Base-by-base conservation (phyloP, 2,329 filamentous ascomycete species). In the Penicillium sp. region DNA sequence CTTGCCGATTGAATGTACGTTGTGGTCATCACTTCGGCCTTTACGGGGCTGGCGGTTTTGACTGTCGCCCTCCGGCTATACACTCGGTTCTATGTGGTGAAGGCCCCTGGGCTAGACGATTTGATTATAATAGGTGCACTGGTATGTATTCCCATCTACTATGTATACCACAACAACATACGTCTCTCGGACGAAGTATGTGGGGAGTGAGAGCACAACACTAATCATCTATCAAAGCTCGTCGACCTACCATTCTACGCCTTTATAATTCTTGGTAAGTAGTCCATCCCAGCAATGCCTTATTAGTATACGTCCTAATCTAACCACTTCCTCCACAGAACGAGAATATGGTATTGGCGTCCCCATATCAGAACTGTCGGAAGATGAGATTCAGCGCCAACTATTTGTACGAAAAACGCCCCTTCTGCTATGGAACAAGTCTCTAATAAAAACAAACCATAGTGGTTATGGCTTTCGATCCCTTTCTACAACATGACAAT, bases 401-500 rank as follows among this genome's bases (percentile, higher is more conserved):
- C 29, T 70, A 39, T 66, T 59, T 41, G 70, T 70, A 66, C 39
- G 56, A 53, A 8, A 13, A n/a, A n/a, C 19, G 2, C 0, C 38
- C n/a, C n/a, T n/a, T 5, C 17, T 7, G n/a, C 1, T 3, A 4
- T 27, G 27, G 15, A 9, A 27, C 21, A 41, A 23, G 8, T 6
- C 23, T 21, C 27, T 39, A 29, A 38, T 60, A 13, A 36, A 47
- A 4, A 1, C n/a, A 1, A 6, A 7, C 1, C 13, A 23, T 29
- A 73, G 70, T 66, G 63, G 21, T 64, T 73, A 29, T 73, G 66
- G 64, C 53, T 69, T n/a, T 67, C 70, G 1, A 57, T 75, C n/a
- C 69, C 72, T 13, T 64, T 74, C 33, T 75, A 76, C 61, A 75
- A 75, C 43, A 51, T 71, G 21, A 60, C 65, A 6, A 58, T 76